Base-by-base conservation (phyloP, 2,329 filamentous ascomycete species). In the Tolypocladium ophioglossoides region DNA sequence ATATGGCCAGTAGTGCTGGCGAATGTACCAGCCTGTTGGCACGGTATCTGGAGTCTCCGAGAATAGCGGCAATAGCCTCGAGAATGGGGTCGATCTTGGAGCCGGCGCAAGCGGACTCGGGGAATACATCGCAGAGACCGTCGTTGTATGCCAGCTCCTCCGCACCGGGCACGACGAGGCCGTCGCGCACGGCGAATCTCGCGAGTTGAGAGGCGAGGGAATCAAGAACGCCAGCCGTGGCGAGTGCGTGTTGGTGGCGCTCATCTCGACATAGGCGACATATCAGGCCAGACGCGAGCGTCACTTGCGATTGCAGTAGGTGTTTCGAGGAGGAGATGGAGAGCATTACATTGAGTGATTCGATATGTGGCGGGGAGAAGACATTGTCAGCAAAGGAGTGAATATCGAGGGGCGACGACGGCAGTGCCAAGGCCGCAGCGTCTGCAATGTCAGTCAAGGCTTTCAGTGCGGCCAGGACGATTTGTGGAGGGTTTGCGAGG, bases 31-130 rank as follows among this genome's bases (percentile, higher is more conserved):
- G 78, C 62, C 89, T 81, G 59, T 85, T 85, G 11, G 89, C 85
- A 53, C 90, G 82, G 68, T 86, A 88, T 60, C 85, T 86, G 0
- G 92, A 96, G 62, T 89, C 83, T 57, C 84, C 80, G 51, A 96
- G 80, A 50, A 96, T 86, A 48, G 84, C 79, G 22, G 84, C 79
- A 51, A 95, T 81, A 0, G 91, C 89, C 57, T 90, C 85, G 8
- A 97, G 72, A 20, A 96, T 80, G 11, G 83, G 82, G 2, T 83
- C 78, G 40, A 95, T 71, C 56, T 79, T 81, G 30, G 81, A 75
- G 18, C 73, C 74, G 16, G 76, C 72, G 2, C 80, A 78, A 9
- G 87, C 82, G 27, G 86, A 75, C 4, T 77, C 70, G 3, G 86
- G 87, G 49, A 89, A 78, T 22, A 76, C 73, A 9, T 79, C 77